These are phyloP conservation scores for Tylopilus intermedius DNA, from an alignment of 768 basidiomycete species.

Conservation along the genomic window DNA sequence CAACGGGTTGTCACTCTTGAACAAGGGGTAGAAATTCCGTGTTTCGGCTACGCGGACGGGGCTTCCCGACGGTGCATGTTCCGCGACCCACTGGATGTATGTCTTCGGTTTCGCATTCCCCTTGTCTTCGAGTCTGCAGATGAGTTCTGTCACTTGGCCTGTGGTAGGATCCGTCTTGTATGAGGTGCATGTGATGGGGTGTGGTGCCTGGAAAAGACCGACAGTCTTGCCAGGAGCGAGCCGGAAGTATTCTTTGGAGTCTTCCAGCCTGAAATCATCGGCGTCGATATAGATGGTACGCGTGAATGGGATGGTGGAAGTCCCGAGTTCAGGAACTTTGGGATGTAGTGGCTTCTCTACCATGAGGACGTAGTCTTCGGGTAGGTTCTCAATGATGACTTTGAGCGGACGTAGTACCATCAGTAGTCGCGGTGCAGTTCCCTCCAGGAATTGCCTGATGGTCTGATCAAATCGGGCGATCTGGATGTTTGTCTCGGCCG, in stretches of 20 bases:
- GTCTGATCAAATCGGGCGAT: conserved; percentile 85
- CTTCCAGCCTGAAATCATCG: conserved; percentile 88
- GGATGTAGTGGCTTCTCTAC: conserved; percentile 92
- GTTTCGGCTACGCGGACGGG: conserved; percentile 86
- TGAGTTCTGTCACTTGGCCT: conserved; percentile 73
- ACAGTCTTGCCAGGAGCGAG: conserved; percentile 97
- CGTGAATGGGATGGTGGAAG: conserved; percentile 78
- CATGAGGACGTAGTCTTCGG: conserved; percentile 76
- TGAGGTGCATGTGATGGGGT: conserved; percentile 90
- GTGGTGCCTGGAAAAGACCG: conserved; percentile 88
- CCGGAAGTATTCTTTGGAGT: conserved; percentile 94
- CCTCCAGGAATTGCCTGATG: conserved; percentile 86
- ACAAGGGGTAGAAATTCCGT: conserved; percentile 86
- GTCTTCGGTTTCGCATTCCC: conserved; percentile 80
- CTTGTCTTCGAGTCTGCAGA: conserved; percentile 72
- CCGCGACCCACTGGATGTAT: conserved; percentile 96
- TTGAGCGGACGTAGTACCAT: conserved; percentile 90
- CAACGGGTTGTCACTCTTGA: conserved; percentile 88
- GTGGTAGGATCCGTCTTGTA: conserved; percentile 71
- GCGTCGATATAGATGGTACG: conserved; percentile 86
- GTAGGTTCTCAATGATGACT: conserved; percentile 85
- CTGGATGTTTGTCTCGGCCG: conserved; percentile 76
- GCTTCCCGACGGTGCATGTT: conserved; percentile 69
- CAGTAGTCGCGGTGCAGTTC: conserved; percentile 78
- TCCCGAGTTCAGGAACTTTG: conserved; percentile 85